A percentile compares a stretch with the other conserved stretches of the same genome.
phyloP scores from a whole-genome alignment of 176 grass and related monocot species.

The Oryza rufipogon region DNA sequence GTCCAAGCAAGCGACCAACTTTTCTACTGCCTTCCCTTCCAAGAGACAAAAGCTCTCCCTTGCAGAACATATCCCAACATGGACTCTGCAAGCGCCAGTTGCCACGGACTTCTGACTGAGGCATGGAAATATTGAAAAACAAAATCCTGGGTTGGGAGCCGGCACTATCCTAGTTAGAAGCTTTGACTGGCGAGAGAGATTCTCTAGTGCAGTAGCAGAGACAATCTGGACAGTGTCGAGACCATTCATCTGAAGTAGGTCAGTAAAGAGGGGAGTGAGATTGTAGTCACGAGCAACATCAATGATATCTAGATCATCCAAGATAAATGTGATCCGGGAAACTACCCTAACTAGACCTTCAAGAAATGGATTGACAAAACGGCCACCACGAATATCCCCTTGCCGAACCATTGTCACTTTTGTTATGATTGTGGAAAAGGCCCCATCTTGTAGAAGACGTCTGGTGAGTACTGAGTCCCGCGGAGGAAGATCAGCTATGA shows the following conservation, averaged over 20 bases:
- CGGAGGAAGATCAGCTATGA: conserved; percentile 81
- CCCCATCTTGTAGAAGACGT: conserved; percentile 84
- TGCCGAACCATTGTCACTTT: conserved; percentile 74
- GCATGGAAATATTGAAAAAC: conserved; percentile 75
- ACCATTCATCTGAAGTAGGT: conserved; percentile 95
- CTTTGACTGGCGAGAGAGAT: conserved; percentile 85
- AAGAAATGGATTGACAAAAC: conserved; percentile 83
- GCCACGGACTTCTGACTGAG: conserved; percentile 58
- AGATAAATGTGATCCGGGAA: conserved; percentile 74
- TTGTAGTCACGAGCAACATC: conserved; percentile 70
- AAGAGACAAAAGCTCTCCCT: conserved; percentile 89
- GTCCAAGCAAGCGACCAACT: conserved; percentile 90
- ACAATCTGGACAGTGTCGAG: conserved; percentile 76
- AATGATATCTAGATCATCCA: conserved; percentile 65
- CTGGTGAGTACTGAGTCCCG: conserved; percentile 70
- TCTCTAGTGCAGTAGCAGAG: conserved; percentile 67
- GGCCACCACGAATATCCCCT: conserved; percentile 76
- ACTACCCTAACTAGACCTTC: conserved; percentile 87
- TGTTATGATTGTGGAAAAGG: conserved; percentile 64
- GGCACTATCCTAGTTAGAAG: conserved; percentile 66
- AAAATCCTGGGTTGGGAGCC: conserved; percentile 60
- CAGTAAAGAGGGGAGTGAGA: conserved; percentile 82
- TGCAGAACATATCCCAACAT: conserved; percentile 79
- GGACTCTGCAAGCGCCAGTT: conserved; percentile 70
- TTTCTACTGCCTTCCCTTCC: conserved; percentile 91